These are phyloP conservation scores for Alloascoidea hylecoeti DNA, from an alignment of 805 yeast species.

Conservation along the genomic window DNA sequence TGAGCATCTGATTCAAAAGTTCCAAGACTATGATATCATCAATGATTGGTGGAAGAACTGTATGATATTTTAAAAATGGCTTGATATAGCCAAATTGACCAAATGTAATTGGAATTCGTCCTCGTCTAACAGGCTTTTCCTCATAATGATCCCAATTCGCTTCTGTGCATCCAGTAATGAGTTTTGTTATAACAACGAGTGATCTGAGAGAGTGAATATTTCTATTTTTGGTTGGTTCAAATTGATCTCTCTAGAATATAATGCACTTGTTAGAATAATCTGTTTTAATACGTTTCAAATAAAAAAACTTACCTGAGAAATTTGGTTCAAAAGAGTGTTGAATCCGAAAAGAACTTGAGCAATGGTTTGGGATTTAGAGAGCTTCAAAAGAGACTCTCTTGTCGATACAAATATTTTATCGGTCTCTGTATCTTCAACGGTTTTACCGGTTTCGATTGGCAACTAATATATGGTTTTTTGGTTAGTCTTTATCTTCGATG, in stretches of 20 bases:
- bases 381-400: not conserved
- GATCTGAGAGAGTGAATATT: not conserved
- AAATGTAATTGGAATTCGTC: not conserved
- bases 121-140: not conserved
- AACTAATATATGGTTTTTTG: not conserved
- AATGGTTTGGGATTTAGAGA: not conserved
- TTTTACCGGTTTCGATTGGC: not conserved
- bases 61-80: slow-evolving; percentile 1
- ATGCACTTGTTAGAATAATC: not conserved
- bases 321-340: not conserved
- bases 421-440: not conserved
- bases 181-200: not conserved
- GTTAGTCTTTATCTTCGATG: not conserved
- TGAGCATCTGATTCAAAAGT: not conserved
- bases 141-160: not conserved
- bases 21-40: not conserved
- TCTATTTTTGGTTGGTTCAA: not conserved
- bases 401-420: not conserved
- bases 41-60: not conserved
- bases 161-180: not conserved
- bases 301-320: not conserved
- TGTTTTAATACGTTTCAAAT: not conserved
- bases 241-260: not conserved
- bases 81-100: not conserved
- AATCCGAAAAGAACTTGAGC: not conserved